Evolutionary conservation across 352 stramenopile species (phyloP).

Genomic region (Pythium folliculosum): DNA sequence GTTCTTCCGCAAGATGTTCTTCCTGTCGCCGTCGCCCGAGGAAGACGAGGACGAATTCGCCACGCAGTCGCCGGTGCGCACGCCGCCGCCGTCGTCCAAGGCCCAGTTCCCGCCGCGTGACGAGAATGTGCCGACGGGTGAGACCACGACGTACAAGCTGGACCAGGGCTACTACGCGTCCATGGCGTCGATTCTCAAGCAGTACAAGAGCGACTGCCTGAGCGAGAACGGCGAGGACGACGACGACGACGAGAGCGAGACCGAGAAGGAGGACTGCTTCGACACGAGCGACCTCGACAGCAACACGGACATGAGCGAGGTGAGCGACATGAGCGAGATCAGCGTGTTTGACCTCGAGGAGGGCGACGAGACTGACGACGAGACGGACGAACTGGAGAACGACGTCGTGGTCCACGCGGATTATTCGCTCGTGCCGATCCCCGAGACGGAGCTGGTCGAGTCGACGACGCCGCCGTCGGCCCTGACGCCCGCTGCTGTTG

Average conservation of each 20-base stretch:
- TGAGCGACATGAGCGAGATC: conserved; percentile 22
- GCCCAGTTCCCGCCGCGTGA: neutral
- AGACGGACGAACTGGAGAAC: conserved; percentile 3
- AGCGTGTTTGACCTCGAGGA: conserved; percentile 27
- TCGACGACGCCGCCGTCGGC: neutral
- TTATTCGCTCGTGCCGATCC: conserved; percentile 10
- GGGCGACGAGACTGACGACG: conserved; percentile 12
- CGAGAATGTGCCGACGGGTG: conserved; percentile 3
- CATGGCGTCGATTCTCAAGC: conserved; percentile 21
- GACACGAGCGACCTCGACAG: conserved; percentile 24
- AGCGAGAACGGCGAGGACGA: conserved; percentile 5
- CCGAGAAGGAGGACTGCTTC: conserved; percentile 10
- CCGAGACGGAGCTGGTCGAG: conserved; percentile 16
- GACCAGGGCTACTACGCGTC: conserved; percentile 22
- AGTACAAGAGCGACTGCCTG: conserved; percentile 20
- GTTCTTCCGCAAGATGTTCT: conserved; percentile 28
- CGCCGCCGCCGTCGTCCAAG: neutral
- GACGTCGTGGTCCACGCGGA: conserved; percentile 4
- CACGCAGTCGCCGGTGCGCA: neutral
- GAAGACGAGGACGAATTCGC: neutral
- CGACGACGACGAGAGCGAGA: conserved; percentile 17
- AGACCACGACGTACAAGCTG: conserved; percentile 16
- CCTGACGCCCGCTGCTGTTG: neutral
- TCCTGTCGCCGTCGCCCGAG: neutral
- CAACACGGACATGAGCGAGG: conserved; percentile 18